Evolutionary conservation across 2,329 filamentous ascomycete genomes (phyloP), one percentile per base, ranked within the genome.

Genomic region (Ceratocystis harringtonii): DNA sequence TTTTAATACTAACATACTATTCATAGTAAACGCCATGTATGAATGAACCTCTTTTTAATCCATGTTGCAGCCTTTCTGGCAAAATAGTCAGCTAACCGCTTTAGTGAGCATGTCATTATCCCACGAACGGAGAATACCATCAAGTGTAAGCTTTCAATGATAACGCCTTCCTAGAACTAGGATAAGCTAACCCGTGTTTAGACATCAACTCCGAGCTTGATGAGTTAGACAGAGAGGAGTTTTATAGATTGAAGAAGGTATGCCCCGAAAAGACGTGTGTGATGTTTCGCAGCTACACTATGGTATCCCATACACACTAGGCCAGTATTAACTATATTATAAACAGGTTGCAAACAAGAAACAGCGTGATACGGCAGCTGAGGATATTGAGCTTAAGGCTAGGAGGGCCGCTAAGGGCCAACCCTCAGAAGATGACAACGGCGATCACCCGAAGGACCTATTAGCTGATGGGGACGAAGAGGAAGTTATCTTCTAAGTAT

Each of bases 61-160:
- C 2, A 17, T n/a, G 15, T n/a, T 17, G 17, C 32, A 7, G 8
- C 17, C 25, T 25, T 19, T 22, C 25, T 15, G 5, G 25, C 30
- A 30, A 4, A 30, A 36, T 70, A 88, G 84, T 72, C 89, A 92
- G 62, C 72, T 73, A 70, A 75, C 68, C 8, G 41, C 28, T 7
- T 4, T 70, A 88, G 84, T 72, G 89, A 94, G 76, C 89, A 95
- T 75, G 90, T 99, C 71, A 97, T 99, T 71, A 99, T 99, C 72
- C 94, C 94, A 12, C 84, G 94, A 70, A 99, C 94, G 15, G 94
- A 99, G 75, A 99, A 97, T 73, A 99, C 94, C n/a, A 99, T 99
- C 79, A 96, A 96, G 78, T 99, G 86, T 86, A 78, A 70, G 82
- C 71, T 3, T 4, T n/a, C 5, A 17, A 52, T n/a, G 2, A 32